Evolutionary conservation across 2,329 filamentous ascomycete genomes (phyloP).

Genomic region (Fusarium nodosum): DNA sequence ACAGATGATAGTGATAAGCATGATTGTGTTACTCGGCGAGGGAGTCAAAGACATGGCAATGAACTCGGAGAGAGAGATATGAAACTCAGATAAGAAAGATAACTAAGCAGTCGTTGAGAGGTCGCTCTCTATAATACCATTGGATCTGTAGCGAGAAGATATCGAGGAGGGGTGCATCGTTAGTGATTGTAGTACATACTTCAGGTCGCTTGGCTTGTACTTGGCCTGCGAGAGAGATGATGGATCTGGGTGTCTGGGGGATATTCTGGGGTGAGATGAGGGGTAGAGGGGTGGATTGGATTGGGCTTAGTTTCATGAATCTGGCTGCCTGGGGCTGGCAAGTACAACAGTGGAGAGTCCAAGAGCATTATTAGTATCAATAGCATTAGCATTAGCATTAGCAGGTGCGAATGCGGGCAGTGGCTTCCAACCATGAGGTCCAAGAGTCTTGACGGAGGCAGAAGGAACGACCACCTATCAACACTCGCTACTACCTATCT

Average conservation of each 20-base stretch:
- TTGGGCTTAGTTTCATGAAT: slow-evolving; percentile 12
- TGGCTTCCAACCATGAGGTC: slow-evolving; percentile 28
- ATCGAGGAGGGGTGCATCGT: slow-evolving; percentile 26
- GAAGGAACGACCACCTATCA: slow-evolving; percentile 4
- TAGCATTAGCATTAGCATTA: not conserved
- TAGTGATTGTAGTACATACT: slow-evolving; percentile 17
- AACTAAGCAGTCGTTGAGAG: slow-evolving; percentile 17
- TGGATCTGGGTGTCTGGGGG: slow-evolving; percentile 33
- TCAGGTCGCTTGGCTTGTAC: not conserved
- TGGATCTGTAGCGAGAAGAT: slow-evolving; percentile 6
- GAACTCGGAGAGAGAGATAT: slow-evolving; percentile 21
- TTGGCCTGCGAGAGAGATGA: slow-evolving; percentile 8
- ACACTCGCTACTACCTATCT: slow-evolving; percentile 13
- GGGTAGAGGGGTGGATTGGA: slow-evolving; percentile 13
- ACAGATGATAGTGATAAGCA: slow-evolving; percentile 31
- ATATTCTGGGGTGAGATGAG: slow-evolving; percentile 34
- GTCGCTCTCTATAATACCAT: slow-evolving; percentile 10
- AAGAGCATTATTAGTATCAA: not conserved
- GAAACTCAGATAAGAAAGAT: slow-evolving; percentile 37
- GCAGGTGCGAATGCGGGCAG: slow-evolving; percentile 15
- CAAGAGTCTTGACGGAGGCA: not conserved
- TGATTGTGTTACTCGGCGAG: slow-evolving; percentile 27
- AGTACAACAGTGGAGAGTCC: not conserved
- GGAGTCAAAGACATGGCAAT: slow-evolving; percentile 31
- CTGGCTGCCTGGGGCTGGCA: slow-evolving; percentile 14